phyloP scores from a whole-genome alignment of 495 filamentous ascomycete genomes.

The Hypoxylon perforatum region DNA sequence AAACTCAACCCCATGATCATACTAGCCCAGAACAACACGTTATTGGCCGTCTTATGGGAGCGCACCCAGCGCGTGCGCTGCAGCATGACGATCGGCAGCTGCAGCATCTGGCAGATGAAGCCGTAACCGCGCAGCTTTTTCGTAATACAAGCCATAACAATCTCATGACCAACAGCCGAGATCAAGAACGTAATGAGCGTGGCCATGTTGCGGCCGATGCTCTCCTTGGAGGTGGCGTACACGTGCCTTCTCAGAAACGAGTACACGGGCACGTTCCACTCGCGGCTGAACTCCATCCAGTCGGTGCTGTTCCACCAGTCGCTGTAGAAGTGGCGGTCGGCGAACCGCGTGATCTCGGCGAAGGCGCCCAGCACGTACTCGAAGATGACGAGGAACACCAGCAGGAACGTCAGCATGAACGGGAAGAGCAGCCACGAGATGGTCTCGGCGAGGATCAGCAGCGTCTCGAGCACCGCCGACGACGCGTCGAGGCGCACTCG shows the following conservation, averaged over 20 bases:
- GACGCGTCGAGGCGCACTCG: conserved; percentile 70
- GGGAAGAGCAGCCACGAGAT: conserved; percentile 94
- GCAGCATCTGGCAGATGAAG: conserved; percentile 93
- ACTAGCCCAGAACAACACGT: conserved; percentile 91
- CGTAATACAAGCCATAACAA: conserved; percentile 98
- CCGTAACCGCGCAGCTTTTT: conserved; percentile 97
- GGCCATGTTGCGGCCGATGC: conserved; percentile 80
- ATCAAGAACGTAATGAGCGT: conserved; percentile 94
- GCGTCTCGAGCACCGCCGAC: conserved; percentile 69
- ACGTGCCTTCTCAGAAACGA: conserved; percentile 96
- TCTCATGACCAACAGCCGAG: conserved; percentile 87
- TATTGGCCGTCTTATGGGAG: conserved; percentile 82
- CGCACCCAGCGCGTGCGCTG: conserved; percentile 83
- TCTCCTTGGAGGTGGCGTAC: conserved; percentile 79
- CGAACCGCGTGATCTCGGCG: conserved; percentile 93
- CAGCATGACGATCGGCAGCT: conserved; percentile 91
- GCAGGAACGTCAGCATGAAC: conserved; percentile 94
- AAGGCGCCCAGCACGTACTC: conserved; percentile 96
- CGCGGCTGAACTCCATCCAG: conserved; percentile 95
- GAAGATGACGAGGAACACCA: conserved; percentile 97
- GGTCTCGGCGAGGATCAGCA: conserved; percentile 87
- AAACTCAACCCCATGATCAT: conserved; percentile 93
- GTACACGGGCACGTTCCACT: conserved; percentile 99
- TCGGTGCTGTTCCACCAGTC: conserved; percentile 95
- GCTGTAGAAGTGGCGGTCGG: conserved; percentile 93